A percentile compares a stretch with the other conserved stretches of the same genome.
Conservation (phyloP, 2,329 filamentous ascomycete species). For the Aspergillus sp. region DNA sequence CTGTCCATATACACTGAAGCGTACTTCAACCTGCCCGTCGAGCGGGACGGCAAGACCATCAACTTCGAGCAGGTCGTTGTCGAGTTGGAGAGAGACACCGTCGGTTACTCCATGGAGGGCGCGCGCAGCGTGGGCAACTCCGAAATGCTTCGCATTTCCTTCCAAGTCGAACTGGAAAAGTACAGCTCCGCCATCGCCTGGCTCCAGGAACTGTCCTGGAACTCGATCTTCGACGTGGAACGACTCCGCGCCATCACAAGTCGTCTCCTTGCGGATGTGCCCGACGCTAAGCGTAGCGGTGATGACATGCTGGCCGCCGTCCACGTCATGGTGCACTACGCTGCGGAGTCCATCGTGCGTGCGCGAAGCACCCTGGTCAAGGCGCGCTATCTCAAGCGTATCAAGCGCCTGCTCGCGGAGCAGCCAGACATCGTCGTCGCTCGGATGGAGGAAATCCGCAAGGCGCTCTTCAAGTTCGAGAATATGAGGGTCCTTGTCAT, state of each 20-base stretch:
- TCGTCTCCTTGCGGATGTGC: slow-evolving; percentile 86
- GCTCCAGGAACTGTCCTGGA: slow-evolving; percentile 82
- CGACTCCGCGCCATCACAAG: slow-evolving; percentile 62
- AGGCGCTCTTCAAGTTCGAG: slow-evolving; percentile 72
- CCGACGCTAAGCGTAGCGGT: slow-evolving; percentile 85
- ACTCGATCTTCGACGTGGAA: slow-evolving; percentile 80
- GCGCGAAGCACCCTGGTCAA: slow-evolving; percentile 82
- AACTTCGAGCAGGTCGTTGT: slow-evolving; percentile 92
- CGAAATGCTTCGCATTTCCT: slow-evolving; percentile 76
- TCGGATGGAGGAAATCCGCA: slow-evolving; percentile 74
- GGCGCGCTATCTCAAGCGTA: slow-evolving; percentile 78
- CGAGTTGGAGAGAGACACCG: slow-evolving; percentile 85
- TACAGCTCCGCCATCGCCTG: slow-evolving; percentile 79
- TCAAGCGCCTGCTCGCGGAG: slow-evolving; percentile 75
- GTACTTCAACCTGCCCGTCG: slow-evolving; percentile 90
- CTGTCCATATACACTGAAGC: slow-evolving; percentile 82
- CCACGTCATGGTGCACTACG: slow-evolving; percentile 74
- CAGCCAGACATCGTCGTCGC: slow-evolving; percentile 71
- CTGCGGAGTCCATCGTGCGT: slow-evolving; percentile 71
- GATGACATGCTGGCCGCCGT: slow-evolving; percentile 58
- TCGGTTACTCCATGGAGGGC: slow-evolving; percentile 73
- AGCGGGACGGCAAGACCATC: slow-evolving; percentile 69
- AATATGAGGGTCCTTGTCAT: slow-evolving; percentile 86
- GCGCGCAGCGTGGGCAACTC: slow-evolving; percentile 69
- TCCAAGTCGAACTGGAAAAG: slow-evolving; percentile 85